Evolutionary conservation across 1,139 yeast genomes (phyloP).

Genomic region (Hanseniaspora gamundiae): DNA sequence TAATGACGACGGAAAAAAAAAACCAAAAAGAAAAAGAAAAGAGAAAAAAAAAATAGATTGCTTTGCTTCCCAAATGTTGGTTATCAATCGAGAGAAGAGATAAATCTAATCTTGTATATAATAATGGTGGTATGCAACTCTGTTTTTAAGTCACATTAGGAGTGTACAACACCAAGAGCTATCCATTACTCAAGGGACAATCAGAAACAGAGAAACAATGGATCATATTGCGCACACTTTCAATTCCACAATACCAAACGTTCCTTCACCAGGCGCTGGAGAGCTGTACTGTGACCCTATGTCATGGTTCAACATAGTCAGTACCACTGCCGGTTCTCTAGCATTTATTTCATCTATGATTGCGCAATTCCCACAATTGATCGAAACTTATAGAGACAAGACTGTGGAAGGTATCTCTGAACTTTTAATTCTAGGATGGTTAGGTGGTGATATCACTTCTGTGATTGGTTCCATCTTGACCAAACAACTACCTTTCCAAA

Average conservation of each 20-base stretch:
- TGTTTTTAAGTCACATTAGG: too few species aligned
- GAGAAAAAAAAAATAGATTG: too few species aligned
- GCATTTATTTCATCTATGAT: constrained; percentile 63
- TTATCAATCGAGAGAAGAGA: too few species aligned
- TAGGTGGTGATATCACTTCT: constrained; percentile 73
- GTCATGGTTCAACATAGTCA: constrained; percentile 11
- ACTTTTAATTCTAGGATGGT: constrained; percentile 67
- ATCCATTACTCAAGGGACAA: too few species aligned
- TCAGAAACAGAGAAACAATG: too few species aligned
- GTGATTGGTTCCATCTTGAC: constrained; percentile 72
- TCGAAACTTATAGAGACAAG: constrained; percentile 59
- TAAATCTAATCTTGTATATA: too few species aligned
- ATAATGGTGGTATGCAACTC: too few species aligned
- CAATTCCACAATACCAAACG: neutral
- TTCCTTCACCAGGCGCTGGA: neutral
- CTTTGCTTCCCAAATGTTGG: too few species aligned
- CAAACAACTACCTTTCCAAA: constrained; percentile 64
- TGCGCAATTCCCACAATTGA: constrained; percentile 81
- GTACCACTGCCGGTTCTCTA: constrained; percentile 33
- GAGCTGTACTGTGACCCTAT: neutral
- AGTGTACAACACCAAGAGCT: too few species aligned
- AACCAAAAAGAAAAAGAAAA: too few species aligned
- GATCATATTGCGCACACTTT: neutral
- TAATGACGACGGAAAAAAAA: too few species aligned
- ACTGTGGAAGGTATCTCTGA: constrained; percentile 83